These are phyloP conservation scores for Neonectria ditissima DNA, from an alignment of 2,329 filamentous ascomycete genomes.

Conservation along the genomic window DNA sequence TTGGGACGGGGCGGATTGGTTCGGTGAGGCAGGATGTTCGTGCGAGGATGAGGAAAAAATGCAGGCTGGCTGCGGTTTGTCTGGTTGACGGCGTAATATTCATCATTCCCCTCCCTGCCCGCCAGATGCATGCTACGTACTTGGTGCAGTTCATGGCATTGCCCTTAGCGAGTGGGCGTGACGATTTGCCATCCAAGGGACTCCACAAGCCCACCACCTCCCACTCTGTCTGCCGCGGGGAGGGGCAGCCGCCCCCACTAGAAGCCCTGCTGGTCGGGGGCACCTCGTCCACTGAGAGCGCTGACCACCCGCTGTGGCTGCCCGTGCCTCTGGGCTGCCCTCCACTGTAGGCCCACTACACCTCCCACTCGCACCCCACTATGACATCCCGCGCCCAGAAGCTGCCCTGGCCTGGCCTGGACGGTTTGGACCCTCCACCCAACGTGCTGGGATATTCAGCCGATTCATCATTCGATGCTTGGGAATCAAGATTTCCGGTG, in stretches of 20 bases:
- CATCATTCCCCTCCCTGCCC: neutral
- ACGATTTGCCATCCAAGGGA: slow-evolving; percentile 9
- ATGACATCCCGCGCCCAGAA: slow-evolving; percentile 39
- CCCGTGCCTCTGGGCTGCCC: slow-evolving; percentile 6
- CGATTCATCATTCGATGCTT: slow-evolving; percentile 12
- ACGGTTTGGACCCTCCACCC: slow-evolving; percentile 1
- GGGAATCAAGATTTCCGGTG: slow-evolving; percentile 3
- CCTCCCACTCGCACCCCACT: slow-evolving; percentile 27
- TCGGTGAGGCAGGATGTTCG: slow-evolving; percentile 1
- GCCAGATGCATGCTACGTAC: neutral
- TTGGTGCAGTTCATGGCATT: neutral
- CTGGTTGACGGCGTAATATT: neutral
- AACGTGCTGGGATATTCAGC: slow-evolving; percentile 2
- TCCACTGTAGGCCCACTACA: slow-evolving; percentile 16
- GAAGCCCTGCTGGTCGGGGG: slow-evolving; percentile 5
- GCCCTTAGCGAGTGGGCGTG: slow-evolving; percentile 9
- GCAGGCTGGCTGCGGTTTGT: neutral
- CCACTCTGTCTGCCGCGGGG: slow-evolving; percentile 19
- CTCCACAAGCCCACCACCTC: slow-evolving; percentile 3
- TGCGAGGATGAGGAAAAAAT: slow-evolving; percentile 7
- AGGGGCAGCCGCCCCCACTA: slow-evolving; percentile 21
- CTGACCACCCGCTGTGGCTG: slow-evolving; percentile 5
- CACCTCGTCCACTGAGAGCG: neutral
- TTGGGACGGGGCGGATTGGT: neutral
- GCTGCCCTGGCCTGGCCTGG: neutral